Evolutionary conservation across 2,329 filamentous ascomycete species (phyloP).

Genomic region (Neopestalotiopsis sp.): DNA sequence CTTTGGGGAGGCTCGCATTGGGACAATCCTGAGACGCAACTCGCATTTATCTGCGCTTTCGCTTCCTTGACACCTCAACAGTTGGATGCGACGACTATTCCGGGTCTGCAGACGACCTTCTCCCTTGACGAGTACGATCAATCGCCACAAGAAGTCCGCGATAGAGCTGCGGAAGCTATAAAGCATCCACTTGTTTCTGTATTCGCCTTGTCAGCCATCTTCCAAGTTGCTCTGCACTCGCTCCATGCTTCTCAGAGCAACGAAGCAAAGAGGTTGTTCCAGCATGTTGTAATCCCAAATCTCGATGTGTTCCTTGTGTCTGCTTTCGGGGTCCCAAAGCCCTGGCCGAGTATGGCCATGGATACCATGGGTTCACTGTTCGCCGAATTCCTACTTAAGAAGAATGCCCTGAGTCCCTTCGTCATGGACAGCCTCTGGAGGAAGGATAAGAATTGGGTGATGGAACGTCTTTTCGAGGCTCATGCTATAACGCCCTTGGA

Average conservation of each 20-base stretch:
- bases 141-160: slow-evolving; percentile 54
- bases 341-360: slow-evolving; percentile 76
- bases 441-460: slow-evolving; percentile 88
- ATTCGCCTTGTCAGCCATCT: slow-evolving; percentile 76
- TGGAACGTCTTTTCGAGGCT: slow-evolving; percentile 76
- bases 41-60: slow-evolving; percentile 93
- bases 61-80: slow-evolving; percentile 76
- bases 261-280: slow-evolving; percentile 70
- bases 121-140: slow-evolving; percentile 62
- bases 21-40: slow-evolving; percentile 84
- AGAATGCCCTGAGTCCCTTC: slow-evolving; percentile 80
- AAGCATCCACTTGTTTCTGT: slow-evolving; percentile 89
- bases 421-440: slow-evolving; percentile 92
- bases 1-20: slow-evolving; percentile 87
- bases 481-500: slow-evolving; percentile 74
- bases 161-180: slow-evolving; percentile 66
- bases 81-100: slow-evolving; percentile 85
- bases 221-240: slow-evolving; percentile 68
- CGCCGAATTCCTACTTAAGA: slow-evolving; percentile 81
- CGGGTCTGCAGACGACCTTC: slow-evolving; percentile 80
- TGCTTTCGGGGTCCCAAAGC: slow-evolving; percentile 77
- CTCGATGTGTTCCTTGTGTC: slow-evolving; percentile 81
- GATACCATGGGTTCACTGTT: slow-evolving; percentile 81
- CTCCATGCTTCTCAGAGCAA: slow-evolving; percentile 65
- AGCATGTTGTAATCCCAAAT: slow-evolving; percentile 73